phyloP scores from a whole-genome alignment of 2,329 filamentous ascomycete genomes.

The Calycina herbarum region DNA sequence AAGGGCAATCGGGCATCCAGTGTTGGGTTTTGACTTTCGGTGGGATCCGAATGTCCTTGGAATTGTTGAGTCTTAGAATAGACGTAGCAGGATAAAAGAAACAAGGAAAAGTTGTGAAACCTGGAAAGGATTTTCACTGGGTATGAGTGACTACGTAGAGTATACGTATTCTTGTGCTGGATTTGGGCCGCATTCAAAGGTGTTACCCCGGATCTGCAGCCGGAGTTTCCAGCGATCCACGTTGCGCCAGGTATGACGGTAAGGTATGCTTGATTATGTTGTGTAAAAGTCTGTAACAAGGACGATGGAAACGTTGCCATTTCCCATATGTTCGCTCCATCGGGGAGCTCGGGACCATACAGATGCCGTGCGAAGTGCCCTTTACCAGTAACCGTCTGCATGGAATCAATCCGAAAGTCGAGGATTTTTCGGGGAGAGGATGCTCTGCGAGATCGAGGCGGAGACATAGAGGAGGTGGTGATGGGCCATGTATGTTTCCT shows the following conservation, averaged over 20 bases:
- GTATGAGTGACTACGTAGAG: neutral
- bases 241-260: slow-evolving; percentile 1
- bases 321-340: neutral
- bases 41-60: neutral
- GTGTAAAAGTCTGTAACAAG: neutral
- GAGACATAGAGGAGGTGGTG: neutral
- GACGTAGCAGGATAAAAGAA: neutral
- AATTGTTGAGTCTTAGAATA: neutral
- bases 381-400: slow-evolving; percentile 4
- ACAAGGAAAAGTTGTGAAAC: neutral
- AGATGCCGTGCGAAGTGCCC: neutral
- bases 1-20: neutral
- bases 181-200: slow-evolving; percentile 8
- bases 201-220: neutral
- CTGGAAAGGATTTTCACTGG: slow-evolving; percentile 1
- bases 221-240: slow-evolving; percentile 9
- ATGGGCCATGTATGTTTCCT: neutral
- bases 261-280: neutral
- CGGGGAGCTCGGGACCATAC: neutral
- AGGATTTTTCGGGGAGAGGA: neutral
- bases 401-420: neutral
- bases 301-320: neutral
- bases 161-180: neutral
- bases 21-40: neutral
- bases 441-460: neutral